phyloP scores from a whole-genome alignment of 176 grass and related monocot species.

The Puya raimondii region DNA sequence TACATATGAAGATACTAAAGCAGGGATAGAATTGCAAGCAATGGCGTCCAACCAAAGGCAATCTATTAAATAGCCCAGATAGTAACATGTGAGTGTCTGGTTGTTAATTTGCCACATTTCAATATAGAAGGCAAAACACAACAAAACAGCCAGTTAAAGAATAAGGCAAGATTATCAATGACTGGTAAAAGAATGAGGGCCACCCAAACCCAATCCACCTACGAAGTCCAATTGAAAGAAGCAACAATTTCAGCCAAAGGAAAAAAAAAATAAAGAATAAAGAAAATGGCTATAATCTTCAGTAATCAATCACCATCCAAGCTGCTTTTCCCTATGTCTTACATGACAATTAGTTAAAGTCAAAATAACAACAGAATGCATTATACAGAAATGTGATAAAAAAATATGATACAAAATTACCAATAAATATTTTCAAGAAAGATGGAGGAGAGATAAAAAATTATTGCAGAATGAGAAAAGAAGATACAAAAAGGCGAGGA shows the following conservation, averaged over 20 bases:
- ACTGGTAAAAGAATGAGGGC: not conserved
- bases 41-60: not conserved
- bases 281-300: not conserved
- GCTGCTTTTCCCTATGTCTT: no score
- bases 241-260: not conserved
- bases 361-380: no score
- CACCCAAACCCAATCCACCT: constrained; percentile 4
- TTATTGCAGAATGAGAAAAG: no score
- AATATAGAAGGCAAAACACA: not conserved
- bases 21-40: not conserved
- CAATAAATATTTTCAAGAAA: no score
- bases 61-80: not conserved
- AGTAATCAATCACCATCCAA: no score
- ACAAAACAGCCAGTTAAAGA: not conserved
- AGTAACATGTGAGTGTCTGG: not conserved
- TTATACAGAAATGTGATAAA: no score
- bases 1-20: constrained; percentile 5
- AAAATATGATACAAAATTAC: no score
- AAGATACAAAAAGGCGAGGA: no score
- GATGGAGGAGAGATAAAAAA: no score
- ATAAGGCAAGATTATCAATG: not conserved
- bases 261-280: not conserved
- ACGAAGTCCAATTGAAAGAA: not conserved
- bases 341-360: no score
- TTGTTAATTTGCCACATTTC: not conserved